Evolutionary conservation across 352 stramenopile species (phyloP).

Genomic region (Aphanomyces astaci): DNA sequence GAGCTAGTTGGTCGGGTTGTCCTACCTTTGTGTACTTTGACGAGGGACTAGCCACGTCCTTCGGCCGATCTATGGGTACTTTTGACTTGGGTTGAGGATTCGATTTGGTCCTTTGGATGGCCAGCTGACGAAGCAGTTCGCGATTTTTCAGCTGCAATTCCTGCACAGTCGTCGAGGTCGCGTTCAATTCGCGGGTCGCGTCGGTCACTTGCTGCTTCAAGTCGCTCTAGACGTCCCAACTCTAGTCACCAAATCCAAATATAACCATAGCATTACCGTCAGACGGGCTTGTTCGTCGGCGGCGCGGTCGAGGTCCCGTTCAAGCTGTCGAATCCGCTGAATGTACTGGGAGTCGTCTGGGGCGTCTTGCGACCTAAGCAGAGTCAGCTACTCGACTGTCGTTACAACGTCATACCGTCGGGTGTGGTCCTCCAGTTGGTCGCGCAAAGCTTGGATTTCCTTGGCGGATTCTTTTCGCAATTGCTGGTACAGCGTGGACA

Average conservation of each 20-base stretch:
- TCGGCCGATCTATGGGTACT: neutral
- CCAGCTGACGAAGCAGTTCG: slow-evolving; percentile 61
- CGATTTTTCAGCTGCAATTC: slow-evolving; percentile 67
- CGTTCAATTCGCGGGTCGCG: neutral
- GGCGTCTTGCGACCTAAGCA: slow-evolving; percentile 3
- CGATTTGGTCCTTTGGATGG: slow-evolving; percentile 44
- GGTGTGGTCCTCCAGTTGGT: slow-evolving; percentile 20
- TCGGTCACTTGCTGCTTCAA: slow-evolving; percentile 6
- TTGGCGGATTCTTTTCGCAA: slow-evolving; percentile 44
- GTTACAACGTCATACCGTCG: no score
- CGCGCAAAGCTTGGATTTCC: slow-evolving; percentile 40
- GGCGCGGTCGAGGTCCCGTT: slow-evolving; percentile 4
- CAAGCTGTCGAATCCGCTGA: slow-evolving; percentile 18
- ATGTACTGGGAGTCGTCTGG: neutral
- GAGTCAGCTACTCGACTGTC: no score
- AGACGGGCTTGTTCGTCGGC: slow-evolving; percentile 2
- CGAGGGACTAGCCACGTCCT: no score
- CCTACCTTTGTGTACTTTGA: no score
- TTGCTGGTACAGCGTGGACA: slow-evolving; percentile 65
- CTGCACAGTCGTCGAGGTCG: slow-evolving; percentile 37
- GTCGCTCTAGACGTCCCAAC: neutral
- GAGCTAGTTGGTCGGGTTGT: no score
- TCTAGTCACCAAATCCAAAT: no score
- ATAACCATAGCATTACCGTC: neutral
- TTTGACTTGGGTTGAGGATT: neutral